These are phyloP conservation scores for Scorias spongiosa DNA, from an alignment of 2,329 filamentous ascomycete genomes.

Conservation along the genomic window DNA sequence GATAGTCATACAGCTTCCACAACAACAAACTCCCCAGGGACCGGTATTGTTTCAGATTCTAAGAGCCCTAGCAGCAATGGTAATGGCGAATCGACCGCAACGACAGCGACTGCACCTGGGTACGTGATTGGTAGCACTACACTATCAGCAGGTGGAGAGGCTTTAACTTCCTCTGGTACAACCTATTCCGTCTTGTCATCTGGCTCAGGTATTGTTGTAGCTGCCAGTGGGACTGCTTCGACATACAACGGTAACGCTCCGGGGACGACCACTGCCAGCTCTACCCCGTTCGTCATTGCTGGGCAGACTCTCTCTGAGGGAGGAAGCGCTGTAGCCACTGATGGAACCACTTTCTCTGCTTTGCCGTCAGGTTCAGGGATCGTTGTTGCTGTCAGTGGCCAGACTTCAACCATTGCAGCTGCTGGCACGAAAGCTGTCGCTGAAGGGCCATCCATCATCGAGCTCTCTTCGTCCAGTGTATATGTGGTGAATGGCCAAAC, in stretches of 20 bases:
- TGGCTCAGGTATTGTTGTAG: background rate
- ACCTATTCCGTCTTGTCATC: constrained; percentile 2
- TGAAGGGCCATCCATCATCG: background rate
- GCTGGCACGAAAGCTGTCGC: constrained; percentile 1
- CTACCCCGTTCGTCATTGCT: background rate
- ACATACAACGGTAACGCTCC: background rate
- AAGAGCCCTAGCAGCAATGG: too few species aligned
- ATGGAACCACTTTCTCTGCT: constrained; percentile 2
- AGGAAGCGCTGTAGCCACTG: background rate
- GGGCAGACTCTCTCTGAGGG: constrained; percentile 1
- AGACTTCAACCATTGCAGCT: background rate
- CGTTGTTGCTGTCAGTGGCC: background rate
- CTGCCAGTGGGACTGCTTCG: constrained; percentile 1
- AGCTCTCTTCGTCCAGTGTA: background rate
- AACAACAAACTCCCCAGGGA: too few species aligned
- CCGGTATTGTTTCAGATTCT: too few species aligned
- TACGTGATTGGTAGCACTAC: background rate
- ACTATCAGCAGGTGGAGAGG: background rate
- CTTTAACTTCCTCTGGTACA: constrained; percentile 1
- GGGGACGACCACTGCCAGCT: background rate
- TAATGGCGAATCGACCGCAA: too few species aligned
- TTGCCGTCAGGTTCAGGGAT: constrained; percentile 2
- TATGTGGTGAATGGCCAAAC: background rate
- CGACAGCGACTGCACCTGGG: background rate
- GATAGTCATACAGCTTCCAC: too few species aligned